phyloP scores from a whole-genome alignment of 495 filamentous ascomycete species.

The Aspergillus cristatus region DNA sequence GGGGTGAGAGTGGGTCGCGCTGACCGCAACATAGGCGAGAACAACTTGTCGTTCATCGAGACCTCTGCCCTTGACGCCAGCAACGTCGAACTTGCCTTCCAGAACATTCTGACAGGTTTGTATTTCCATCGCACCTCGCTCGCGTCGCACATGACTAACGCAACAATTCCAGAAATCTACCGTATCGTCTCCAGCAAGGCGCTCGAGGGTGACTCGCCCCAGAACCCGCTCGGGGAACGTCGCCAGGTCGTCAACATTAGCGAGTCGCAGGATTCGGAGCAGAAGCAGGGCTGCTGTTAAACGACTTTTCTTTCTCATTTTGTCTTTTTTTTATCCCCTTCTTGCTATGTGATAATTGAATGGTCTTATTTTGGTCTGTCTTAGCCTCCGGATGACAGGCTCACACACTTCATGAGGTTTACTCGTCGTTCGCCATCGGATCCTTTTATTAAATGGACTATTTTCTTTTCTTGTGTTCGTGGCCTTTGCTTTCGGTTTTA shows the following conservation, averaged over 20 bases:
- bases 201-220: slow-evolving; percentile 72
- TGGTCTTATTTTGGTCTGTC: slow-evolving; percentile 32
- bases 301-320: slow-evolving; percentile 36
- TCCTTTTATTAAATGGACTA: too few relatives aligned
- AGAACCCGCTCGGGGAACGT: slow-evolving; percentile 63
- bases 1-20: neutral
- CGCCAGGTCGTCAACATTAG: slow-evolving; percentile 70
- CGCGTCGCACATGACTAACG: neutral
- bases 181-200: slow-evolving; percentile 97
- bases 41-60: slow-evolving; percentile 96
- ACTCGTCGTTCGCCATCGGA: too few relatives aligned
- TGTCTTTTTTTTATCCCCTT: too few relatives aligned
- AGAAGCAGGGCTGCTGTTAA: slow-evolving; percentile 86
- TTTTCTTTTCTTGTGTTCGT: too few relatives aligned
- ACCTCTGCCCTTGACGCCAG: slow-evolving; percentile 97
- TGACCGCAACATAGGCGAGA: slow-evolving; percentile 62
- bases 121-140: slow-evolving; percentile 2
- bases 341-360: slow-evolving; percentile 35
- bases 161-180: slow-evolving; percentile 73
- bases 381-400: slow-evolving; percentile 16
- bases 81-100: slow-evolving; percentile 99
- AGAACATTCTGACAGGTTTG: slow-evolving; percentile 96
- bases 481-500: too few relatives aligned
- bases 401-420: too few relatives aligned
- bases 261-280: slow-evolving; percentile 65